phyloP scores from a whole-genome alignment of 306 rosid species.

The Psophocarpus tetragonolobus region DNA sequence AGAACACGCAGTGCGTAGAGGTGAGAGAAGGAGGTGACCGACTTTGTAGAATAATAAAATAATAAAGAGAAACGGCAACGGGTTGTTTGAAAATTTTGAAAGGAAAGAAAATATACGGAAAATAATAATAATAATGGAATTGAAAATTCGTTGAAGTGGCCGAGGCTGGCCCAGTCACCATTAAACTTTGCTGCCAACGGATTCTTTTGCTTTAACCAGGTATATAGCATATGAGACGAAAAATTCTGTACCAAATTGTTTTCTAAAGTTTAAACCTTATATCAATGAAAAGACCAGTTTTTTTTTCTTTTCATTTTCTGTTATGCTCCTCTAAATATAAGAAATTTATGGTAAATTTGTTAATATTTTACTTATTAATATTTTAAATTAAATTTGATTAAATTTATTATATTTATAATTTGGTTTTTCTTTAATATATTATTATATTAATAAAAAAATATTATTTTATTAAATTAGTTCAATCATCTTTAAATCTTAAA shows the following conservation, averaged over 20 bases:
- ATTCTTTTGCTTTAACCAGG: slow-evolving; percentile 1
- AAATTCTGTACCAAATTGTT: not conserved
- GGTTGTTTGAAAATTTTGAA: slow-evolving; percentile 26
- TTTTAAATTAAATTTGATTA: too few species aligned
- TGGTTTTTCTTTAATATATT: too few species aligned
- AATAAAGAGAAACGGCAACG: slow-evolving; percentile 4
- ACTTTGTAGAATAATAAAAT: not conserved
- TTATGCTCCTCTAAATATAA: too few species aligned
- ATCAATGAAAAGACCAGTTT: too few species aligned
- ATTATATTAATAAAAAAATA: too few species aligned
- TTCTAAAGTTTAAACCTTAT: too few species aligned
- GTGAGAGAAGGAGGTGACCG: not conserved
- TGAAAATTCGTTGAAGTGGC: slow-evolving; percentile 15
- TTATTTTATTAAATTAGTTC: too few species aligned
- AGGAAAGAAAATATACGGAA: not conserved
- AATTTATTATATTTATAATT: too few species aligned
- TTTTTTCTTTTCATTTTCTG: too few species aligned
- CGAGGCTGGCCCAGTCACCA: not conserved
- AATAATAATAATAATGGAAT: not conserved
- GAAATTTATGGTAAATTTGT: too few species aligned
- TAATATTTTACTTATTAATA: too few species aligned
- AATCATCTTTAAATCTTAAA: too few species aligned
- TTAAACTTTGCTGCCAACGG: slow-evolving; percentile 9
- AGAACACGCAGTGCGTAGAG: not conserved
- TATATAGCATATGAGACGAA: not conserved